Percentiles rank a stretch among this genome's conserved stretches.
These are phyloP conservation scores for Talaromyces liani DNA, from an alignment of 495 filamentous ascomycete species.

Conservation along the genomic window DNA sequence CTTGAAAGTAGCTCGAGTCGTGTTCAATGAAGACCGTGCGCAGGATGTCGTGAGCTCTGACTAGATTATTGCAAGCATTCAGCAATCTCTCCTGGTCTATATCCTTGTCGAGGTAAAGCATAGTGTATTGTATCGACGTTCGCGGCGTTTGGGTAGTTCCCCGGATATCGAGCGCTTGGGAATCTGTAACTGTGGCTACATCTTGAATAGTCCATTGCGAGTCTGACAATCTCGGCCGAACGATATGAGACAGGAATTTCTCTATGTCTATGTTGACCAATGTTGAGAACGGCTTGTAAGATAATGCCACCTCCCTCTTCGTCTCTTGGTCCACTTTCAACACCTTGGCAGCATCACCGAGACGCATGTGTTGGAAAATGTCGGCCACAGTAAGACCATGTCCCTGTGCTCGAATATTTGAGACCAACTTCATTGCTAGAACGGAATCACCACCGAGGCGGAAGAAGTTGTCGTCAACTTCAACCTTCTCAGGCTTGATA, in stretches of 20 bases:
- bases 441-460: conserved; percentile 40
- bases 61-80: conserved; percentile 30
- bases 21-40: conserved; percentile 57
- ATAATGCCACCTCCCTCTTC: conserved; percentile 8
- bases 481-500: conserved; percentile 26
- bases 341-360: conserved; percentile 27
- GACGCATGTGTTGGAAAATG: conserved; percentile 42
- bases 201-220: conserved; percentile 26
- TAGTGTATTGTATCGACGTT: conserved; percentile 37
- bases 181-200: conserved; percentile 25
- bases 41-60: conserved; percentile 52
- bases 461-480: conserved; percentile 40
- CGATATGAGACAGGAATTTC: conserved; percentile 16
- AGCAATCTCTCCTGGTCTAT: conserved; percentile 25
- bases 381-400: conserved; percentile 30
- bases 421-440: conserved; percentile 38
- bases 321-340: conserved; percentile 20
- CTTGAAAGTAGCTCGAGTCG: conserved; percentile 38
- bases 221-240: conserved; percentile 24
- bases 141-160: conserved; percentile 42
- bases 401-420: conserved; percentile 25
- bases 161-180: conserved; percentile 40
- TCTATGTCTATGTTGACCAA: conserved; percentile 25
- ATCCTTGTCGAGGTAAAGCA: conserved; percentile 27
- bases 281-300: conserved; percentile 29